These are phyloP conservation scores for Flaveria trinervia DNA, from an alignment of 129 eudicot species.

Conservation along the genomic window DNA sequence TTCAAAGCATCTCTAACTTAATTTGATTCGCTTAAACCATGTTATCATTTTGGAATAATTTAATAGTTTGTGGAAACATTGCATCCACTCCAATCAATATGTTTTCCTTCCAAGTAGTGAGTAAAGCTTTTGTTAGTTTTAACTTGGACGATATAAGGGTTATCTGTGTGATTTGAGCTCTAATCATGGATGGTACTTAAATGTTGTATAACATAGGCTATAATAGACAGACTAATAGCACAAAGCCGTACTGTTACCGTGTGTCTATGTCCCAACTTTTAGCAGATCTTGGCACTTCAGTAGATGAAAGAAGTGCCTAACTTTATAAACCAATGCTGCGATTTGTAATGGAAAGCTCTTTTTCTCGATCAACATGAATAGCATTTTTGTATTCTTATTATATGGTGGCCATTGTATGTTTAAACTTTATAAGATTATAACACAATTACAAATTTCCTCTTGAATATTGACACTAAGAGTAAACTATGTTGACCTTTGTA, in stretches of 20 bases:
- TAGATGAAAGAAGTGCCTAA: constrained; percentile 1
- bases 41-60: not conserved
- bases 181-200: not conserved
- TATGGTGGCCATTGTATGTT: not conserved
- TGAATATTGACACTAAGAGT: not conserved
- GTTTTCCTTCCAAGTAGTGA: not conserved
- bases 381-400: not conserved
- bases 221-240: not conserved
- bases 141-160: not conserved
- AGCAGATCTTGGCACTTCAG: constrained; percentile 1
- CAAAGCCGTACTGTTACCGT: not conserved
- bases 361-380: not conserved
- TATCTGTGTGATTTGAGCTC: constrained; percentile 17
- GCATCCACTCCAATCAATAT: not conserved
- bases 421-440: not conserved
- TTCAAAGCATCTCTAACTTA: not conserved
- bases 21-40: not conserved
- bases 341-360: not conserved
- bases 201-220: not conserved
- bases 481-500: not conserved
- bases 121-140: constrained; percentile 4
- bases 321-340: constrained; percentile 2
- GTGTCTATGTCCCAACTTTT: not conserved
- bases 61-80: not conserved
- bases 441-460: not conserved